Evolutionary conservation across 768 basidiomycete genomes (phyloP), one percentile per base, ranked within the genome.

Genomic region (Atractiella rhizophila): DNA sequence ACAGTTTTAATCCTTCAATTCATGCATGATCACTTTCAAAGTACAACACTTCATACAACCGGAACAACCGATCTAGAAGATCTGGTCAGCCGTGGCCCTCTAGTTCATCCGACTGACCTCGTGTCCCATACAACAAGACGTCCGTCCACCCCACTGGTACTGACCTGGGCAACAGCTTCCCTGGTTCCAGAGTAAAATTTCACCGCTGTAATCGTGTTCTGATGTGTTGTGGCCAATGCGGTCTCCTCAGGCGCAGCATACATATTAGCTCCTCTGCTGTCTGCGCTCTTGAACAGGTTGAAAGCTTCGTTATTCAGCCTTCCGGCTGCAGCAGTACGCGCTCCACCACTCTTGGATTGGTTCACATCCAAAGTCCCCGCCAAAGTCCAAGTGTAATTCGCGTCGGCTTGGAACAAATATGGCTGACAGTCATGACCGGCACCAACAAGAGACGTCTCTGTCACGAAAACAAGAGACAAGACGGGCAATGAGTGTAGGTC

Each of bases 351-450:
- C 13, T 69, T 64, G 28, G 66, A 56, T 3, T 66, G 57, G 42
- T 66, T 56, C n/a, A 88, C 80, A 54, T 96, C 91, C 49, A 98
- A 67, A 43, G 76, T 80, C 11, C 79, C 76, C 28, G 69, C 62
- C 32, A 69, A 62, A 34, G 70, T 64, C 91, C 91, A 98, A 1
- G 82, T 83, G 3, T 51, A 32, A 21, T 57, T 62, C 36, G 68
- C 65, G 29, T 66, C 66, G 8, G 83, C 85, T 2, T 69, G 64
- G 60, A 83, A 86, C 23, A 91, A 69, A 19, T 83, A 62, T 1
- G 91, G 91, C 56, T 86, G 85, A 62, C 91, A 98, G 57, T 96
- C 91, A 60, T 98, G 88, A 0, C 91, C 91, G 0, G 85, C 91
- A 1, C 82, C 85, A 31, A 98, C 66, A 48, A 98, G 59, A 8